Evolutionary conservation across 2,329 filamentous ascomycete genomes (phyloP).

Genomic region (Ophiosphaerella korrae): DNA sequence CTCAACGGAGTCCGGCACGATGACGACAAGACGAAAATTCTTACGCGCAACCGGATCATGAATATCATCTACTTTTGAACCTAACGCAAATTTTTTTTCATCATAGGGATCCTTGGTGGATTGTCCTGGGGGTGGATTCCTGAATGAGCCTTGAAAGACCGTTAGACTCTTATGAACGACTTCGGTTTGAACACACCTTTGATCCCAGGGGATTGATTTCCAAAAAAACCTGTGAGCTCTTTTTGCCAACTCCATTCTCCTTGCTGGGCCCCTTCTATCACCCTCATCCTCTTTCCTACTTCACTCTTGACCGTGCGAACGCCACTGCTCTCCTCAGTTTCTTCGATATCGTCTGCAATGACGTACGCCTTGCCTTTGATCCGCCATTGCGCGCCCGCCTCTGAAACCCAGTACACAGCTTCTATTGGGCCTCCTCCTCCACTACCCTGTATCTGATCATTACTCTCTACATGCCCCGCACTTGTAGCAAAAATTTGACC

Average conservation of each 20-base stretch:
- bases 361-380: slow-evolving; percentile 77
- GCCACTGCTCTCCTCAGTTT: slow-evolving; percentile 58
- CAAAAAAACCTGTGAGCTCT: slow-evolving; percentile 87
- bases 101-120: slow-evolving; percentile 53
- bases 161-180: background rate
- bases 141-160: slow-evolving; percentile 62
- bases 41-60: slow-evolving; percentile 71
- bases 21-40: slow-evolving; percentile 87
- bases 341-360: slow-evolving; percentile 70
- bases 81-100: slow-evolving; percentile 52
- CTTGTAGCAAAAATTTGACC: slow-evolving; percentile 67
- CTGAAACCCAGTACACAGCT: slow-evolving; percentile 79
- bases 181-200: slow-evolving; percentile 57
- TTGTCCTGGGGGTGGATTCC: slow-evolving; percentile 59
- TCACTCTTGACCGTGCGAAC: slow-evolving; percentile 64
- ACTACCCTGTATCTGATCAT: slow-evolving; percentile 53
- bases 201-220: slow-evolving; percentile 82
- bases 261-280: slow-evolving; percentile 51
- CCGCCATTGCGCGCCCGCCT: slow-evolving; percentile 80
- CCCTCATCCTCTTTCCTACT: slow-evolving; percentile 67
- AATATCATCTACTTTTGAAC: slow-evolving; percentile 71
- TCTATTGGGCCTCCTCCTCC: slow-evolving; percentile 76
- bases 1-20: slow-evolving; percentile 80
- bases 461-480: slow-evolving; percentile 52
- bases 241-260: slow-evolving; percentile 75